Evolutionary conservation across 2,329 filamentous ascomycete genomes (phyloP), one percentile per base, ranked within the genome.

Genomic region (Pestalotiopsis sp.): DNA sequence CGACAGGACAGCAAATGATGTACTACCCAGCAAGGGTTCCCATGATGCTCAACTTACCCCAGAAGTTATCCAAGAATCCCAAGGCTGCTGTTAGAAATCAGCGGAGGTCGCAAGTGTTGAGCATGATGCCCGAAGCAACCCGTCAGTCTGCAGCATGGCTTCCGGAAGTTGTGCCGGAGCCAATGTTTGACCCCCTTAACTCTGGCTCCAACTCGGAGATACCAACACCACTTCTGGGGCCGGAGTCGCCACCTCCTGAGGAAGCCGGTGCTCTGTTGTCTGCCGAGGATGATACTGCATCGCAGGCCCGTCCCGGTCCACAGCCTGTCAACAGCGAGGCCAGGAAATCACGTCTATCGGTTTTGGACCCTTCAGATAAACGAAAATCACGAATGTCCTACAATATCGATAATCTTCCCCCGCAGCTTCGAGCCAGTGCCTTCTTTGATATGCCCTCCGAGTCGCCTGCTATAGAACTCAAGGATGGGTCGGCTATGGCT

Each of bases 1-100:
- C 86, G 31, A 91, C 91, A 1, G 91, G 90, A 4, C 90, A 95
- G 72, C 85, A 91, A 74, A 97, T 98, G 93, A 89, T 97, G 11
- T 98, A 92, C 81, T 99, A 99, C 78, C 96, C 96, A 14, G 96
- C 96, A 3, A 95, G 94, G 1, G 96, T 99, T 2, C 96, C 96
- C 3, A 91, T 92, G 71, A 95, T 97, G 91, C 86, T 99, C 68
- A 98, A 97, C 75, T 83, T 99, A 13, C 96, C 96, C 0, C 94
- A 94, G 59, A 93, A 94, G 74, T 83, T 98, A 65, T 97, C 95
- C 1, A 93, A 91, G 74, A 87, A 90, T 66, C 90, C 92, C 9
- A 88, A 91, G 66, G 82, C 88, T 2, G 82, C 85, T 11, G 86
- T 90, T 4, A 87, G 90, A 67, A 91, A 94, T 68, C 87, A 90